phyloP scores from a whole-genome alignment of 441 rosid species.

The Isatis lusitanica region DNA sequence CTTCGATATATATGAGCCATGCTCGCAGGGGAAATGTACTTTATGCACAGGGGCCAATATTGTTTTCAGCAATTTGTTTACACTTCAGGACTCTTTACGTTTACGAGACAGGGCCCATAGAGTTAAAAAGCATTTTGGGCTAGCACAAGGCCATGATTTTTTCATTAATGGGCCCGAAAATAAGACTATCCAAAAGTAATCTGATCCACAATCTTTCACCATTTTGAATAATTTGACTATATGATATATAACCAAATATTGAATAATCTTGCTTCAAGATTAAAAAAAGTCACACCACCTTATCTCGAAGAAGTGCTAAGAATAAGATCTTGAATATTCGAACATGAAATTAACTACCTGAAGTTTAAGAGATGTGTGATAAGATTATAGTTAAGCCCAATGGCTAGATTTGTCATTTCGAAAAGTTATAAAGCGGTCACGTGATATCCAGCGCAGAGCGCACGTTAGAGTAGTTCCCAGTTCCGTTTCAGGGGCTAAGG shows the following conservation, averaged over 20 bases:
- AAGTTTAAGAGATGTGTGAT: neutral
- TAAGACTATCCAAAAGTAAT: neutral
- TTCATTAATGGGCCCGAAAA: no score
- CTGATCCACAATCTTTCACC: neutral
- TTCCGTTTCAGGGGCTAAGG: neutral
- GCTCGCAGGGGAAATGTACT: no score
- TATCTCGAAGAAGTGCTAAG: neutral
- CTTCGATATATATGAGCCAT: no score
- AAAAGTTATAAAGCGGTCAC: slow-evolving; percentile 1
- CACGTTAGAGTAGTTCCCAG: slow-evolving; percentile 13
- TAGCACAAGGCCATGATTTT: neutral
- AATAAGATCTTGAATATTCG: neutral
- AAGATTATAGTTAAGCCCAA: neutral
- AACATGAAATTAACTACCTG: neutral
- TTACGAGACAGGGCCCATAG: neutral
- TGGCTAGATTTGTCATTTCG: neutral
- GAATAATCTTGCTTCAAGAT: neutral
- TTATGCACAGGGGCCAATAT: no score
- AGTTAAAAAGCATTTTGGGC: neutral
- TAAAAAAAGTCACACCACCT: neutral
- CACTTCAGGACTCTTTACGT: no score
- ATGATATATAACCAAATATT: neutral
- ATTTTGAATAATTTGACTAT: neutral
- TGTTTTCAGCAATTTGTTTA: no score
- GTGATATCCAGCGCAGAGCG: slow-evolving; percentile 25